Conservation (phyloP, 163 green algal genomes). For the Chloromonas sp. region DNA sequence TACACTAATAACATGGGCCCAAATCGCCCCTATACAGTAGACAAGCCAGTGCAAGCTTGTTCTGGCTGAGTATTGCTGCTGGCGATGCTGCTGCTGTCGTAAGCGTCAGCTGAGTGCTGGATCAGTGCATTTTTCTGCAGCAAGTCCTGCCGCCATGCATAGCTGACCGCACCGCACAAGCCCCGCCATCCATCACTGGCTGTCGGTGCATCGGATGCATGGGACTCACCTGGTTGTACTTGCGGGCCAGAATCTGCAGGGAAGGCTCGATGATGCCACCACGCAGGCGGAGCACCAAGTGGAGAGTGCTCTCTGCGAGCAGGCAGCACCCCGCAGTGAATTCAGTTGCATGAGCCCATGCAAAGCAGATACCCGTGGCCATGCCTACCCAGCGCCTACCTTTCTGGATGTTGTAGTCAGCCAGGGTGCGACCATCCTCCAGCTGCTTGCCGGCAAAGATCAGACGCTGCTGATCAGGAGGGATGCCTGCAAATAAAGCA, state of each 20-base stretch:
- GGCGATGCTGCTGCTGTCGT: no score
- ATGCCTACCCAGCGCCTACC: conserved; percentile 54
- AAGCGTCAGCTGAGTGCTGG: no score
- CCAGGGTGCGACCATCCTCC: conserved; percentile 37
- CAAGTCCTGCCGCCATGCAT: no score
- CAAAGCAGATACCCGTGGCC: not conserved
- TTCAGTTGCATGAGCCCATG: not conserved
- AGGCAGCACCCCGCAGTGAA: not conserved
- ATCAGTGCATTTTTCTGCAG: no score
- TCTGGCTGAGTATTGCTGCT: no score
- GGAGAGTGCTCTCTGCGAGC: conserved; percentile 77
- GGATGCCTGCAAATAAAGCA: conserved; percentile 84
- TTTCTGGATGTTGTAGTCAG: conserved; percentile 36
- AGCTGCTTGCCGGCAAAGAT: conserved; percentile 83
- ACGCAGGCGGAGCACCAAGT: conserved; percentile 80
- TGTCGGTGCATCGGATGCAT: no score
- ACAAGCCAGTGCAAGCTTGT: no score
- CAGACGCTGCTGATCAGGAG: no score
- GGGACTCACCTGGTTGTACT: conserved; percentile 85
- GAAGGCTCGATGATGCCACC: conserved; percentile 98
- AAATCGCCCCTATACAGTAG: no score
- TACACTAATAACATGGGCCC: no score
- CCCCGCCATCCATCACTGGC: no score
- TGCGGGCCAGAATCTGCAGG: conserved; percentile 94
- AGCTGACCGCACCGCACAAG: no score